These are phyloP conservation scores for Cytospora chrysosperma DNA, from an alignment of 2,329 filamentous ascomycete genomes.

Conservation along the genomic window DNA sequence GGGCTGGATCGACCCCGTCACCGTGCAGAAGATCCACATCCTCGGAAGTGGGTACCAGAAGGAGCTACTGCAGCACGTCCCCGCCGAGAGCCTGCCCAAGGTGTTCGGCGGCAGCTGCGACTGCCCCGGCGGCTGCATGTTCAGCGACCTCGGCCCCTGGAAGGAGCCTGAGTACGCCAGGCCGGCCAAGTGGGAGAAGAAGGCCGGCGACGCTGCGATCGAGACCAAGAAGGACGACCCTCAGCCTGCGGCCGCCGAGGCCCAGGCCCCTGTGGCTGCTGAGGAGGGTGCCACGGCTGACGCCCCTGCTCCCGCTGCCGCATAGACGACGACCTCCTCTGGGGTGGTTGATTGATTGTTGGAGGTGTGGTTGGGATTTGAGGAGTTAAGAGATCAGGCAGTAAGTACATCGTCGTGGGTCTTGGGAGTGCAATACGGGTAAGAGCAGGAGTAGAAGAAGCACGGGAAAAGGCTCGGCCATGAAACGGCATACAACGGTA, in stretches of 20 bases:
- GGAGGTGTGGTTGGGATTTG: background rate
- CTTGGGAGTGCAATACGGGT: conserved; percentile 6
- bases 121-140: conserved; percentile 77
- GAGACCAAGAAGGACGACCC: conserved; percentile 36
- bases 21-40: conserved; percentile 92
- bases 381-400: background rate
- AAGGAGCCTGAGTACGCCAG: conserved; percentile 66
- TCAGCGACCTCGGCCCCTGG: conserved; percentile 93
- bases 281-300: conserved; percentile 38
- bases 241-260: conserved; percentile 30
- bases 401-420: conserved; percentile 6
- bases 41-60: conserved; percentile 78
- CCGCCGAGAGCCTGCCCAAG: conserved; percentile 85
- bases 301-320: conserved; percentile 34
- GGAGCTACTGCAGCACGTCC: conserved; percentile 81
- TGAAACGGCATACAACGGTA: conserved; percentile 6
- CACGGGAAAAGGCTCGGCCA: conserved; percentile 7
- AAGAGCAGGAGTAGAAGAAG: conserved; percentile 3
- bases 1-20: conserved; percentile 94
- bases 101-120: conserved; percentile 81
- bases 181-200: conserved; percentile 63
- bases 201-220: conserved; percentile 34
- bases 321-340: conserved; percentile 34
- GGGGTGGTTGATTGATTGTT: background rate
- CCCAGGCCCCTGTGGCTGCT: conserved; percentile 32